Evolutionary conservation across 306 rosid genomes (phyloP).

Genomic region (Cicer chorassanicum): DNA sequence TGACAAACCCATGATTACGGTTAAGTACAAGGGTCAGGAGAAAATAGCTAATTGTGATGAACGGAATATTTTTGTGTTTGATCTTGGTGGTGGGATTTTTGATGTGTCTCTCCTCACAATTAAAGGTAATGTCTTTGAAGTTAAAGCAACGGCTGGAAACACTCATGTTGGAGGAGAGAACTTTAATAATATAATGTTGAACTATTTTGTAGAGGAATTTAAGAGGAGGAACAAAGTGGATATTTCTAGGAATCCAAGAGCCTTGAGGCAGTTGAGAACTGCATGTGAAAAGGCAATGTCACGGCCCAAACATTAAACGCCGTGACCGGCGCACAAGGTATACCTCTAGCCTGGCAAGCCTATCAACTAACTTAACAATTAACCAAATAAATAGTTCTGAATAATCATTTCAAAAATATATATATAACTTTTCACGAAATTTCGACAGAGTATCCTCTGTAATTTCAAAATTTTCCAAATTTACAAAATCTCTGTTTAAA

Average conservation of each 20-base stretch:
- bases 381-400: too few relatives aligned
- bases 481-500: too few relatives aligned
- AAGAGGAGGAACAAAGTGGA: slow-evolving; percentile 29
- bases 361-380: too few relatives aligned
- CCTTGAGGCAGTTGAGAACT: slow-evolving; percentile 36
- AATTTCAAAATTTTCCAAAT: too few relatives aligned
- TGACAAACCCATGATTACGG: slow-evolving; percentile 56
- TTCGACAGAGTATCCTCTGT: too few relatives aligned
- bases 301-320: too few relatives aligned
- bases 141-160: slow-evolving; percentile 36
- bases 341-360: too few relatives aligned
- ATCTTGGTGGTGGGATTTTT: slow-evolving; percentile 41
- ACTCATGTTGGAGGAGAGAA: slow-evolving; percentile 29
- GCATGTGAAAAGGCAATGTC: slow-evolving; percentile 42
- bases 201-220: too few relatives aligned
- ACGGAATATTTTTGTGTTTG: slow-evolving; percentile 34
- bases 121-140: slow-evolving; percentile 15
- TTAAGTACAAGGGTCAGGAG: slow-evolving; percentile 54
- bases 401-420: too few relatives aligned
- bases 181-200: too few relatives aligned
- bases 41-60: slow-evolving; percentile 24
- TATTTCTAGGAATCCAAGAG: slow-evolving; percentile 18
- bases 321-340: too few relatives aligned
- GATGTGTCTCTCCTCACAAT: slow-evolving; percentile 43
- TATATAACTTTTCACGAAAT: too few relatives aligned